These are phyloP conservation scores for Candida pini DNA, from an alignment of 805 yeast species.

Conservation along the genomic window DNA sequence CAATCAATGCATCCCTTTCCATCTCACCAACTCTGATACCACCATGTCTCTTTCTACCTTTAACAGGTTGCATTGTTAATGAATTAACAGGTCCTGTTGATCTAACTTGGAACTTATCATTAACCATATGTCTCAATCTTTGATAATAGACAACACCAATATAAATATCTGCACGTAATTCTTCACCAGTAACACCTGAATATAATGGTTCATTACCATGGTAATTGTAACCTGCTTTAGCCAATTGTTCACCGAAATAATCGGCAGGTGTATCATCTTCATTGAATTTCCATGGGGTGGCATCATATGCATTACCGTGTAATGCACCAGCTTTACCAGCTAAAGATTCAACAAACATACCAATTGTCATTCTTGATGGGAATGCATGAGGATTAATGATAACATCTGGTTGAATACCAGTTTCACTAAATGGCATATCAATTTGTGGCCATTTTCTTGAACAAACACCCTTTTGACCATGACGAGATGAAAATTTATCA, in stretches of 20 bases:
- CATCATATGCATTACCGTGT: conserved; percentile 95
- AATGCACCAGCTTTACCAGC: conserved; percentile 99
- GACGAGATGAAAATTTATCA: conserved; percentile 96
- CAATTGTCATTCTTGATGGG: conserved; percentile 99
- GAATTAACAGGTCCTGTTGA: conserved; percentile 98
- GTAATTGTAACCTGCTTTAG: conserved; percentile 85
- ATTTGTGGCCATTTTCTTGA: conserved; percentile 96
- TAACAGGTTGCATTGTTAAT: conserved; percentile 98
- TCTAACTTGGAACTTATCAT: conserved; percentile 98
- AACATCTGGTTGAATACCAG: conserved; percentile 96
- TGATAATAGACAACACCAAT: conserved; percentile 97
- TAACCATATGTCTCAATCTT: conserved; percentile 98
- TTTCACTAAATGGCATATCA: conserved; percentile 95
- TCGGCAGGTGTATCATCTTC: conserved; percentile 96
- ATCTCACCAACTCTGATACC: conserved; percentile 99
- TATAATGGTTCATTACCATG: conserved; percentile 99
- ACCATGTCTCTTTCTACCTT: conserved; percentile 97
- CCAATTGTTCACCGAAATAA: conserved; percentile 90
- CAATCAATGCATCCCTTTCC: conserved; percentile 99
- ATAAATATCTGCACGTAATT: conserved; percentile 90
- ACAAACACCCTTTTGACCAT: conserved; percentile 98
- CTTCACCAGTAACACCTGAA: conserved; percentile 98
- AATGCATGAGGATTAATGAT: conserved; percentile 98
- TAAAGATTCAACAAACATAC: conserved; percentile 96
- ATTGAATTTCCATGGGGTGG: conserved; percentile 92